Percentiles rank a stretch among this genome's conserved stretches.
phyloP scores from a whole-genome alignment of 768 basidiomycete species.

The Leccinum longicurvipes region DNA sequence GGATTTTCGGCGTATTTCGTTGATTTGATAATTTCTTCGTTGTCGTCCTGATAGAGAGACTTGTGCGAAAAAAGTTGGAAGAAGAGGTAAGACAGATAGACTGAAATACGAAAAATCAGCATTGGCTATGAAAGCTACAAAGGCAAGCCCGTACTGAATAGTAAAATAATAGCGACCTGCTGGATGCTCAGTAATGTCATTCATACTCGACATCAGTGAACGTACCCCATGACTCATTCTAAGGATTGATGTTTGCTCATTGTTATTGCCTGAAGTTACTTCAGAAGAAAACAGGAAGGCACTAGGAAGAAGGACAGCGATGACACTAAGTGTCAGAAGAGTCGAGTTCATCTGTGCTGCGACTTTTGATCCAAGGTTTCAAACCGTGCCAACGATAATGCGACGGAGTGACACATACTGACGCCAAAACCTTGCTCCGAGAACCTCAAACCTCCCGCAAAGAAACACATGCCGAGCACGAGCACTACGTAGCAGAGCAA shows the following conservation, averaged over 20 bases:
- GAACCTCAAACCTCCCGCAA: constrained; percentile 74
- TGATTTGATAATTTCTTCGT: constrained; percentile 37
- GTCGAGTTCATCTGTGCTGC: constrained; percentile 74
- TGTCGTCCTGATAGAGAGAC: constrained; percentile 55
- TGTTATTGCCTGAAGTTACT: background rate
- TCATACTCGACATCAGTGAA: background rate
- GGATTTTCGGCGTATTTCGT: constrained; percentile 43
- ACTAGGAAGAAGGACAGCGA: constrained; percentile 72
- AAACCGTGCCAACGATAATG: background rate
- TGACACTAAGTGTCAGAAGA: constrained; percentile 71
- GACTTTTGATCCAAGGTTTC: constrained; percentile 37
- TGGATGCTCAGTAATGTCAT: constrained; percentile 5
- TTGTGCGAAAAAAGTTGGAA: constrained; percentile 83
- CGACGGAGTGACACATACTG: constrained; percentile 41
- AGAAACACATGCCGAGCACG: constrained; percentile 82
- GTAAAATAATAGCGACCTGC: constrained; percentile 71
- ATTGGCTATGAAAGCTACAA: background rate
- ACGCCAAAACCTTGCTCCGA: constrained; percentile 76
- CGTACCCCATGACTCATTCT: constrained; percentile 76
- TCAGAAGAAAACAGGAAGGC: constrained; percentile 68
- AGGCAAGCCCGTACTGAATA: constrained; percentile 56
- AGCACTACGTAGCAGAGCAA: constrained; percentile 47
- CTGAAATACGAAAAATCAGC: constrained; percentile 34
- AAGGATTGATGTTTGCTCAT: constrained; percentile 43
- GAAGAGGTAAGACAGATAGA: constrained; percentile 70